Evolutionary conservation across 2,329 filamentous ascomycete genomes (phyloP).

Genomic region (Cladobotryum mycophilum): DNA sequence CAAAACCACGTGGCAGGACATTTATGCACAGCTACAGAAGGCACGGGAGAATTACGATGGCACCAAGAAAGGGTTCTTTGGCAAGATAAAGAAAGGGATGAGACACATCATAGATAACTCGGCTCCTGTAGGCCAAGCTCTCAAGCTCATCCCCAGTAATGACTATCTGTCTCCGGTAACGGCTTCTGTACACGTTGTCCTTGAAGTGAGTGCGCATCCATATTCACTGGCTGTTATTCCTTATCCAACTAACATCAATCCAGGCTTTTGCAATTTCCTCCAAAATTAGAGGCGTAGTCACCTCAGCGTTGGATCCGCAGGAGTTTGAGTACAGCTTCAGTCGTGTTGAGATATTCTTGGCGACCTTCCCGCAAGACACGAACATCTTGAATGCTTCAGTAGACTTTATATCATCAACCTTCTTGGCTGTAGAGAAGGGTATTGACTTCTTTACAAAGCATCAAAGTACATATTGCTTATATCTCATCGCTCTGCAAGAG

Average conservation of each 20-base stretch:
- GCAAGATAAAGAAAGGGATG: conserved; percentile 1
- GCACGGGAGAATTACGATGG: conserved; percentile 5
- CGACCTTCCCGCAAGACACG: conserved; percentile 1
- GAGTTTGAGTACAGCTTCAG: conserved; percentile 1
- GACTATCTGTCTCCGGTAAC: conserved; percentile 2
- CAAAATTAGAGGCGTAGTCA: not conserved
- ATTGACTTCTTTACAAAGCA: conserved; percentile 5
- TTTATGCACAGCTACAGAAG: conserved; percentile 5
- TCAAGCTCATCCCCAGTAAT: conserved; percentile 1
- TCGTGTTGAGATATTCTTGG: conserved; percentile 2
- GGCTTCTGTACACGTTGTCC: conserved; percentile 3
- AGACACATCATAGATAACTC: conserved; percentile 1
- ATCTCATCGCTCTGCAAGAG: not conserved
- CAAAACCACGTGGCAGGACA: conserved; percentile 3
- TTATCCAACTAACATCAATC: too few relatives aligned
- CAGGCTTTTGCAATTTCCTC: not conserved
- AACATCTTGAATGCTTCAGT: conserved; percentile 1
- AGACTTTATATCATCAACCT: not conserved
- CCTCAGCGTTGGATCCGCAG: not conserved
- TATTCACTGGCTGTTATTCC: too few relatives aligned
- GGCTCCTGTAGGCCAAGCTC: not conserved
- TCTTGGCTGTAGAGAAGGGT: conserved; percentile 4
- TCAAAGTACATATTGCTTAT: not conserved
- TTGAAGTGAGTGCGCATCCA: not conserved
- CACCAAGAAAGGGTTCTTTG: not conserved